Base-by-base conservation (phyloP, 2,329 filamentous ascomycete genomes). In the Arthrobotrys musiformis region DNA sequence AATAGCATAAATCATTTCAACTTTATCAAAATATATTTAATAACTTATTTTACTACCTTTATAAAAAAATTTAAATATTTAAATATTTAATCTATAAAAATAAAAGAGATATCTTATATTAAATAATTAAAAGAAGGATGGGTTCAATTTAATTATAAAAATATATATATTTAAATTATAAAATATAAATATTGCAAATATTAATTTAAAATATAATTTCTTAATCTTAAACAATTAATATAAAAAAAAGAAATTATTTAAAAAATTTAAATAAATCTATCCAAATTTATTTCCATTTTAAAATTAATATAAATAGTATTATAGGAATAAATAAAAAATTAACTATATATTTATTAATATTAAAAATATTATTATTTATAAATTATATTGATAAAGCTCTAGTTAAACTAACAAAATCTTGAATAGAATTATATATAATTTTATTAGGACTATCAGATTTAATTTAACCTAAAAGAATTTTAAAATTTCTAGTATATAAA, bases 131-230 rank as follows among this genome's bases (percentile, higher is more conserved):
- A 50, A 28, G n/a, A 50, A 28, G 28, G 28, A 28, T 26, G n/a
- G 8, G n/a, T n/a, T n/a, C n/a, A n/a, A n/a, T n/a, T n/a, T n/a
- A n/a, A n/a, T n/a, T n/a, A n/a, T n/a, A n/a, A n/a, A n/a, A n/a
- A n/a, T n/a, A 50, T 15, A 50, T 50, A 50, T 11, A 22, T 8
- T 28, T 28, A 50, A 50, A 50, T 50, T 11, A 50, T 50, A 26
- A 22, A 48, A 50, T n/a, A 50, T 22, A 50, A 50, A 50, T 50
- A 28, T 50, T 22, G 9, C 26, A 50, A 50, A 50, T 28, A 50
- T 50, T 50, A 50, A 50, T 50, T 50, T 50, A 50, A 28, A 50
- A 50, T 50, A 28, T 13, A 28, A 50, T 50, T 50, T 50, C 19
- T 50, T 2, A 50, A 50, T 50, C 7, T 50, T 28, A 2, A 50